A percentile compares a stretch with the other conserved stretches of the same genome.
These are phyloP conservation scores for Gossypium stocksii DNA, from an alignment of 345 rosid species.

Conservation along the genomic window DNA sequence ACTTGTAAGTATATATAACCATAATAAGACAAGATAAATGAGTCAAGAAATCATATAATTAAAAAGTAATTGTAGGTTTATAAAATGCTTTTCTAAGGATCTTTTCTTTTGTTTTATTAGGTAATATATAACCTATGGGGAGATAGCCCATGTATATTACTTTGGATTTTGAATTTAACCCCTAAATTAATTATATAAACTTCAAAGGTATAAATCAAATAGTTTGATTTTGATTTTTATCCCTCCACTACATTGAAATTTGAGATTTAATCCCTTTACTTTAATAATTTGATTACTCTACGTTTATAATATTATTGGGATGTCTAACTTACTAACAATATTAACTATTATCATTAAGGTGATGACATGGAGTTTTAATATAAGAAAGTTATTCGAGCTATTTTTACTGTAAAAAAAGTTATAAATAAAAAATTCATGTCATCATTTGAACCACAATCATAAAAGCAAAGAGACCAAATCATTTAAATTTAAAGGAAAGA, in stretches of 20 bases:
- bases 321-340: too few relatives aligned
- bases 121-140: background rate
- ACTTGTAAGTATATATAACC: too few relatives aligned
- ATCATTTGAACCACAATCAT: background rate
- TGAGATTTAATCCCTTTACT: background rate
- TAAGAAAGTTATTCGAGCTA: background rate
- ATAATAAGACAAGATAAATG: background rate
- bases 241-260: too few relatives aligned
- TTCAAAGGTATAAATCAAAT: too few relatives aligned
- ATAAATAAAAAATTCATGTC: background rate
- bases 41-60: background rate
- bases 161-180: background rate
- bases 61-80: background rate
- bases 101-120: background rate
- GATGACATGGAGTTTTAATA: too few relatives aligned
- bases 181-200: too few relatives aligned
- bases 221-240: background rate
- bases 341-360: too few relatives aligned
- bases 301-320: too few relatives aligned
- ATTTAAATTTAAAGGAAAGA: too few relatives aligned
- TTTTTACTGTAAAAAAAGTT: too few relatives aligned
- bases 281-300: too few relatives aligned
- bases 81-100: background rate
- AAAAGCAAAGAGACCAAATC: too few relatives aligned
- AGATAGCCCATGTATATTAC: background rate